These are phyloP conservation scores for Plasmodium gallinaceum DNA, from an alignment of 169 alveolate species.

Conservation along the genomic window DNA sequence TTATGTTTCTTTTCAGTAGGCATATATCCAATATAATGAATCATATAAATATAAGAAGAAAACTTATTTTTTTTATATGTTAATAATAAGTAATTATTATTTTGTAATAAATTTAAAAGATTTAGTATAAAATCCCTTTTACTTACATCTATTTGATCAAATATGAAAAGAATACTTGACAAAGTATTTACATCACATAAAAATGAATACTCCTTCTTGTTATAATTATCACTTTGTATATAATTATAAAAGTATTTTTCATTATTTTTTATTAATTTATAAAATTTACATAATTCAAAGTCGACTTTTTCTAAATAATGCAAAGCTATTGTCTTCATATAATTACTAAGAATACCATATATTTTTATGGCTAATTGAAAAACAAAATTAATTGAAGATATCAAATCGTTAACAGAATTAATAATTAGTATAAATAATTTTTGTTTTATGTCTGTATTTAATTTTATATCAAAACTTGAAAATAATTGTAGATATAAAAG, in stretches of 20 bases:
- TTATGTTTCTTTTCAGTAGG: slow-evolving; percentile 3
- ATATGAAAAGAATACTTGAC: slow-evolving; percentile 32
- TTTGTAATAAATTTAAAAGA: slow-evolving; percentile 15
- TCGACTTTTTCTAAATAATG: slow-evolving; percentile 60
- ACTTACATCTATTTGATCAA: slow-evolving; percentile 76
- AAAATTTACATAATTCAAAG: slow-evolving; percentile 19
- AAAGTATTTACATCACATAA: slow-evolving; percentile 27
- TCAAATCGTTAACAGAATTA: slow-evolving; percentile 1
- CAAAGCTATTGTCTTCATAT: slow-evolving; percentile 49
- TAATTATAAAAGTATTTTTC: slow-evolving; percentile 5
- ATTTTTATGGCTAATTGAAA: slow-evolving; percentile 26
- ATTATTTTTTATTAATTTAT: slow-evolving; percentile 1
- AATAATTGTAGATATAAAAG: slow-evolving; percentile 35
- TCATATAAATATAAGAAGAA: slow-evolving; percentile 38
- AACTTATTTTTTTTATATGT: slow-evolving; percentile 49
- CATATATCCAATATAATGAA: slow-evolving; percentile 45
- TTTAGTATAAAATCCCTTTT: slow-evolving; percentile 48
- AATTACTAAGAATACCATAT: slow-evolving; percentile 48
- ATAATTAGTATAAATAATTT: slow-evolving; percentile 43
- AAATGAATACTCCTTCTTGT: background rate
- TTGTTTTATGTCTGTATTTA: slow-evolving; percentile 48
- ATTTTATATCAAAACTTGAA: slow-evolving; percentile 56
- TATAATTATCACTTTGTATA: background rate
- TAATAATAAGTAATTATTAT: slow-evolving; percentile 36
- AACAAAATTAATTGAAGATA: slow-evolving; percentile 4